Percentiles rank a stretch among this genome's conserved stretches.
Evolutionary conservation across 106 monocot species (phyloP).

Genomic region (Dioscorea dumetorum): DNA sequence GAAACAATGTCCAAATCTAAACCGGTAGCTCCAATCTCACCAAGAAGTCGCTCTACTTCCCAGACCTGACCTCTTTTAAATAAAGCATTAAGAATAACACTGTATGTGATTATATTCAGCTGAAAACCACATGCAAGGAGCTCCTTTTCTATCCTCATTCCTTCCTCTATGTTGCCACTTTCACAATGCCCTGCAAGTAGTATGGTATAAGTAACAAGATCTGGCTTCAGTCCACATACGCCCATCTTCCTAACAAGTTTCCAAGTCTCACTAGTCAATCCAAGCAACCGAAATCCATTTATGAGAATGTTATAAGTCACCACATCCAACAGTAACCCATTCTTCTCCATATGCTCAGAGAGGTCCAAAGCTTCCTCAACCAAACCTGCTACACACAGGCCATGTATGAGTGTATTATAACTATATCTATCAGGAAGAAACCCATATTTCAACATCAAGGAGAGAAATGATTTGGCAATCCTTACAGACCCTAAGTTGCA

Average conservation of each 20-base stretch:
- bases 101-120: slow-evolving; percentile 62
- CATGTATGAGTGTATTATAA: slow-evolving; percentile 53
- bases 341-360: slow-evolving; percentile 40
- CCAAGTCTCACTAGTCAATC: slow-evolving; percentile 24
- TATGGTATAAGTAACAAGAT: slow-evolving; percentile 67
- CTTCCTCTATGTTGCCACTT: slow-evolving; percentile 42
- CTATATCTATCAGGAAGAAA: slow-evolving; percentile 44
- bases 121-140: slow-evolving; percentile 35
- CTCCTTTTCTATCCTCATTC: slow-evolving; percentile 38
- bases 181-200: slow-evolving; percentile 50
- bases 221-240: slow-evolving; percentile 40
- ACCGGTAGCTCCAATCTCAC: slow-evolving; percentile 43
- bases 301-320: slow-evolving; percentile 60
- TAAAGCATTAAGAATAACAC: slow-evolving; percentile 55
- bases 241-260: slow-evolving; percentile 40
- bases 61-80: slow-evolving; percentile 27
- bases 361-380: slow-evolving; percentile 51
- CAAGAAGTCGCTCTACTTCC: slow-evolving; percentile 48
- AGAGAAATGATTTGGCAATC: slow-evolving; percentile 41
- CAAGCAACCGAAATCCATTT: slow-evolving; percentile 48
- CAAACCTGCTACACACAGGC: slow-evolving; percentile 38
- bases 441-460: slow-evolving; percentile 57
- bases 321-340: slow-evolving; percentile 43
- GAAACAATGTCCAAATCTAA: slow-evolving; percentile 67
- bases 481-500: slow-evolving; percentile 33